These are phyloP conservation scores for Tylopilus balloui DNA, from an alignment of 768 basidiomycete genomes.

Conservation along the genomic window DNA sequence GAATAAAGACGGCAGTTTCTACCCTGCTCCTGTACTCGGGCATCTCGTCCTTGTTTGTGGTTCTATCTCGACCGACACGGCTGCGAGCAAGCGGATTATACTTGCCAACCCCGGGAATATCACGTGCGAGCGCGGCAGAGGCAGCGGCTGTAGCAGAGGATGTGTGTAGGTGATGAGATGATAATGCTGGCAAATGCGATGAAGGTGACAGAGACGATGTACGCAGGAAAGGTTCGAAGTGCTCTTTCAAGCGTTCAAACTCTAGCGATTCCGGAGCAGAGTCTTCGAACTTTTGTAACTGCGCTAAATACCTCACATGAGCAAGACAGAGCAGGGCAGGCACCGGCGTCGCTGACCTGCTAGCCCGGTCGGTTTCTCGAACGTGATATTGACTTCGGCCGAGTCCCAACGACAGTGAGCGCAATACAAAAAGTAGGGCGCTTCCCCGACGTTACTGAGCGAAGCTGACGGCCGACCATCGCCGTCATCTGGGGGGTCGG, in stretches of 20 bases:
- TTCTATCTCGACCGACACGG: slow-evolving; percentile 54
- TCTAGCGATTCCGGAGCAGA: slow-evolving; percentile 80
- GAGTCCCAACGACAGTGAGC: slow-evolving; percentile 96
- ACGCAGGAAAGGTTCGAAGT: slow-evolving; percentile 93
- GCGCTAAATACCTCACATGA: slow-evolving; percentile 47
- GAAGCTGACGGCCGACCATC: slow-evolving; percentile 52
- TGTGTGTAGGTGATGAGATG: slow-evolving; percentile 69
- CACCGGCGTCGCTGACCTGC: slow-evolving; percentile 54
- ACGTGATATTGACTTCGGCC: slow-evolving; percentile 82
- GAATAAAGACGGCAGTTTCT: slow-evolving; percentile 54
- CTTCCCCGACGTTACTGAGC: slow-evolving; percentile 64
- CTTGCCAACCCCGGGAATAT: slow-evolving; percentile 78
- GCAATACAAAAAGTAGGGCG: slow-evolving; percentile 90
- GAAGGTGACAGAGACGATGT: slow-evolving; percentile 73
- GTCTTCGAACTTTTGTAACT: slow-evolving; percentile 87
- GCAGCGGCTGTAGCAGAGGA: slow-evolving; percentile 87
- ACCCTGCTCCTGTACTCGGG: slow-evolving; percentile 69
- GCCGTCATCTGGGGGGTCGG: slow-evolving; percentile 65
- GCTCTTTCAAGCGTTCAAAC: slow-evolving; percentile 92
- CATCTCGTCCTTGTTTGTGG: slow-evolving; percentile 72
- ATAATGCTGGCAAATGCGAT: slow-evolving; percentile 45
- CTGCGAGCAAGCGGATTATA: slow-evolving; percentile 59
- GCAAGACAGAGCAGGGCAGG: neutral
- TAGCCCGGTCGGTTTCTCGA: slow-evolving; percentile 95
- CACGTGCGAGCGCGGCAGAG: slow-evolving; percentile 81